Evolutionary conservation across 805 yeast species (phyloP).

Genomic region (Myxozyma neotropica): DNA sequence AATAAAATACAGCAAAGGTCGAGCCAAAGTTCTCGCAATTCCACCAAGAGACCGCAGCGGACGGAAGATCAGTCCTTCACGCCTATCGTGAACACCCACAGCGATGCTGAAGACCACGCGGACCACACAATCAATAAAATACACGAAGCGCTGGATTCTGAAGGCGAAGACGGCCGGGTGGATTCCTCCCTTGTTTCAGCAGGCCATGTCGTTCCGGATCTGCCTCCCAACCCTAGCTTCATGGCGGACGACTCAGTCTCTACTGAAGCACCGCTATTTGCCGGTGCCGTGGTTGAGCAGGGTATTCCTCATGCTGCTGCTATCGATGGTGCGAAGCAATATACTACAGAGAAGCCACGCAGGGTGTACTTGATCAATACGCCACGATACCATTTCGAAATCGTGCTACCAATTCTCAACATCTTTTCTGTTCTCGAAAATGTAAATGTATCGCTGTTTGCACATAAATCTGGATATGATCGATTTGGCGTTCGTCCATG

Average conservation of each 20-base stretch:
- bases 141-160: neutral
- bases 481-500: slow-evolving; percentile 28
- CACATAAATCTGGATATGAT: slow-evolving; percentile 4
- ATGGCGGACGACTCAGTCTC: neutral
- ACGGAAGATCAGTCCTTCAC: neutral
- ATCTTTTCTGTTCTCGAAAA: slow-evolving; percentile 11
- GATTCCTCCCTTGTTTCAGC: slow-evolving; percentile 9
- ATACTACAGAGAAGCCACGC: neutral
- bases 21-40: neutral
- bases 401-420: slow-evolving; percentile 27
- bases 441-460: slow-evolving; percentile 16
- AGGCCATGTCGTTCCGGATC: slow-evolving; percentile 7
- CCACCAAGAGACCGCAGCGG: neutral
- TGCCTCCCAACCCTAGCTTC: neutral
- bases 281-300: neutral
- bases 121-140: neutral
- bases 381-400: slow-evolving; percentile 29
- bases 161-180: neutral
- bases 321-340: neutral
- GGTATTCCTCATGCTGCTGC: neutral
- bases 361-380: slow-evolving; percentile 24
- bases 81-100: neutral
- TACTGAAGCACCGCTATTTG: slow-evolving; percentile 3
- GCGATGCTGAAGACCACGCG: neutral
- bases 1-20: too few species aligned